Conservation (phyloP, 768 basidiomycete species). For the Plicaturopsis crispa region DNA sequence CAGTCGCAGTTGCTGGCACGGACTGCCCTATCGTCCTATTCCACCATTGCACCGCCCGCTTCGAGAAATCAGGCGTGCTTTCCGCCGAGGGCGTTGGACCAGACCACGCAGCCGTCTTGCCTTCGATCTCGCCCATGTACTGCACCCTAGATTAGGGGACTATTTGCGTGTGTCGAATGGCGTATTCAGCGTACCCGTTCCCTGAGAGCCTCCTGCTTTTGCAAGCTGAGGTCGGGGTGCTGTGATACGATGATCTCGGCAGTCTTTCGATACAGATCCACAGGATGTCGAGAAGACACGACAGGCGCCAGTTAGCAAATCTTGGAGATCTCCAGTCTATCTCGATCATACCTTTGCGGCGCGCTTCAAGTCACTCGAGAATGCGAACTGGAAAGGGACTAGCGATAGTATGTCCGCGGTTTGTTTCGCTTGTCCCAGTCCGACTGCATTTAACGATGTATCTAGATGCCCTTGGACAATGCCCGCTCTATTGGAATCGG, state of each 20-base stretch:
- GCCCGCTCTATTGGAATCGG: constrained; percentile 51
- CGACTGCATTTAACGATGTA: constrained; percentile 54
- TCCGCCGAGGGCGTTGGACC: constrained; percentile 24
- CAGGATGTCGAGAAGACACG: constrained; percentile 1
- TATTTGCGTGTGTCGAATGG: too few species aligned
- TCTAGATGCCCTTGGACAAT: constrained; percentile 77
- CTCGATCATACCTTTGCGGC: constrained; percentile 48
- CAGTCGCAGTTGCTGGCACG: constrained; percentile 11
- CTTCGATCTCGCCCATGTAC: constrained; percentile 61
- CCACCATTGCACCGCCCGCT: constrained; percentile 62
- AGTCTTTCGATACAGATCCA: constrained; percentile 38
- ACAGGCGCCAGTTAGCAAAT: not conserved
- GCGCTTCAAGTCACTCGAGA: constrained; percentile 65
- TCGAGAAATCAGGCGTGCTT: constrained; percentile 27
- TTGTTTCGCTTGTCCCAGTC: constrained; percentile 48
- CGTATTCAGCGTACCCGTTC: constrained; percentile 60
- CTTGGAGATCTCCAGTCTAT: not conserved
- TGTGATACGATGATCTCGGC: constrained; percentile 52
- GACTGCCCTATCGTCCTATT: constrained; percentile 30
- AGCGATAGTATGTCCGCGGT: constrained; percentile 47
- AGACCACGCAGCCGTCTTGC: constrained; percentile 19
- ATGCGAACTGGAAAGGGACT: constrained; percentile 50
- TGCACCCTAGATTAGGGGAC: too few species aligned
- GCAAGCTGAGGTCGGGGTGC: constrained; percentile 39
- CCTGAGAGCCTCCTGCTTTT: constrained; percentile 40